Base-by-base conservation (phyloP, 1,284 basidiomycete species). In the Spongiforma sp. region DNA sequence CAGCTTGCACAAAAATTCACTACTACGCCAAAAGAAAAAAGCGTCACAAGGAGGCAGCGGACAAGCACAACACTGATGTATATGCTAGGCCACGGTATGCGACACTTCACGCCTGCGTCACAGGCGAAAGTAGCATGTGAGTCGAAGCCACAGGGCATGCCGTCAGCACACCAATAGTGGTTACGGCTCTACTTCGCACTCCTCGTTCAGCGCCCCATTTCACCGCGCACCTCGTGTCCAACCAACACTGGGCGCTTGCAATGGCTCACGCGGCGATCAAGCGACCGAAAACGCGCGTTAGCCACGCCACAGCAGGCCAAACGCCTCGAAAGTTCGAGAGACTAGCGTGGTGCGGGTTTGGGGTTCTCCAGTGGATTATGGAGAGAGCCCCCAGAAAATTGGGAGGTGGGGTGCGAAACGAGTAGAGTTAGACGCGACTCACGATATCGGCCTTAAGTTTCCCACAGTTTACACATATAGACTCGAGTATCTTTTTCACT, bases 401-500 rank as follows among this genome's bases (percentile, higher is more conserved):
- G 91, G 88, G 86, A 87, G 84, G 89, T 90, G 90, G 91, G 90
- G 90, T 89, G 88, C 89, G 86, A 92, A 93, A 91, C 90, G 89
- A 93, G 89, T 86, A 87, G 85, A 87, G 85, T 86, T 80, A 82
- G 86, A 83, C 81, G 81, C 82, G 76, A 94, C 94, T 93, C 88
- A 96, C 94, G 85, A 89, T 89, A 82, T 98, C 96, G 69, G 93
- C 93, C 85, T 98, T 99, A 71, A 99, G 86, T 81, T 94, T 98
- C 75, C 98, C 98, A 80, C 98, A 99, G 77, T 97, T 96, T 73
- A 96, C 94, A 84, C 98, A 99, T 72, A 99, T 95, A 81, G 93
- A 94, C 85, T 99, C 98, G 82, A 99, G 82, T 74, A 99, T 98
- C 86, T 99, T 99, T 85, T 99, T 99, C 79, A 99, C 96, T 89